Percentiles rank a stretch among this genome's conserved stretches.
These are phyloP conservation scores for Chrysophaeum taylorii DNA, from an alignment of 352 stramenopile genomes.

Conservation along the genomic window DNA sequence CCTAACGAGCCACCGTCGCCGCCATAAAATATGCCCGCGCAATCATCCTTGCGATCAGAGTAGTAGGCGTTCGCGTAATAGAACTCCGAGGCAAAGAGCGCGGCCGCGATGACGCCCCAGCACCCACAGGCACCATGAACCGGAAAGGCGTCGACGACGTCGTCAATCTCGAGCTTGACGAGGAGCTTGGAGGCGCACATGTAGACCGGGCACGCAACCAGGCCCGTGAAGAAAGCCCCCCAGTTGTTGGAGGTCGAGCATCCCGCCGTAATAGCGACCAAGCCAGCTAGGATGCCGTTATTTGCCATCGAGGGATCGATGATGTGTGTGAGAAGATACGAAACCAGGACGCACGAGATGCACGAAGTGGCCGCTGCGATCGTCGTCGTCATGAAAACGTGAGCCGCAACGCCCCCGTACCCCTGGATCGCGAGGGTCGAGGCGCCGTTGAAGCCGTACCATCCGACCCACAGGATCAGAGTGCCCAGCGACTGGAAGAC, in stretches of 20 bases:
- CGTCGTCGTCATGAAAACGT: conserved; percentile 60
- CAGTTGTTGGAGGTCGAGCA: conserved; percentile 55
- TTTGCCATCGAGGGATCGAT: background rate
- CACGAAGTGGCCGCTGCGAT: conserved; percentile 48
- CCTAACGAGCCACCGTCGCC: conserved; percentile 33
- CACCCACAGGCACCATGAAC: conserved; percentile 46
- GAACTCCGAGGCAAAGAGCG: conserved; percentile 37
- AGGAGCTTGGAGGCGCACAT: conserved; percentile 36
- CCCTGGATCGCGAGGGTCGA: conserved; percentile 46
- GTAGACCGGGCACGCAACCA: conserved; percentile 55
- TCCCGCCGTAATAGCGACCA: conserved; percentile 64
- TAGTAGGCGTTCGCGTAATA: conserved; percentile 31
- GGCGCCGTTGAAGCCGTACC: conserved; percentile 68
- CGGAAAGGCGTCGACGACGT: conserved; percentile 40
- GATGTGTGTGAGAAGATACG: background rate
- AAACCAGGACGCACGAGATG: background rate
- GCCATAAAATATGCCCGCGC: conserved; percentile 38
- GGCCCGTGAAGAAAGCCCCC: conserved; percentile 56
- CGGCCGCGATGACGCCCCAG: conserved; percentile 42
- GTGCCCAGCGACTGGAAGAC: conserved; percentile 34
- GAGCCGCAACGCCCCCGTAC: conserved; percentile 33
- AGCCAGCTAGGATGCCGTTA: conserved; percentile 57
- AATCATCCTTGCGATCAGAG: conserved; percentile 20
- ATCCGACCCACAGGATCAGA: conserved; percentile 56
- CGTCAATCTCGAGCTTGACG: conserved; percentile 34